These are phyloP conservation scores for Xylaria sp. DNA, from an alignment of 2,329 filamentous ascomycete species.

Conservation along the genomic window DNA sequence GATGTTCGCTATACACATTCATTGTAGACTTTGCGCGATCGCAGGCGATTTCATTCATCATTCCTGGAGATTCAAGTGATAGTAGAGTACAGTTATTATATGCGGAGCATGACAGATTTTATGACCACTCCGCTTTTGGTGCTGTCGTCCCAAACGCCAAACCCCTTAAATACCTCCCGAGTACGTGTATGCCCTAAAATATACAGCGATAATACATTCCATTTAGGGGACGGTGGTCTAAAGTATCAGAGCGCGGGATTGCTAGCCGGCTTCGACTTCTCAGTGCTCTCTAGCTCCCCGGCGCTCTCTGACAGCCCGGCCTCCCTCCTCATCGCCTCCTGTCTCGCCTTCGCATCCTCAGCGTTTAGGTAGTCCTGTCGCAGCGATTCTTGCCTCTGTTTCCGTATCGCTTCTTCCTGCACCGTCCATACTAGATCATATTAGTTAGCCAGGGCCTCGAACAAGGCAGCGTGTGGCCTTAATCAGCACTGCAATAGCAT, in stretches of 20 bases:
- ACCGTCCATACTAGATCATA: conserved; percentile 51
- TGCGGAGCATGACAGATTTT: background rate
- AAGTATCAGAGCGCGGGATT: background rate
- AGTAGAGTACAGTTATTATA: background rate
- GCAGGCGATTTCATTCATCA: background rate
- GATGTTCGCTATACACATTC: background rate
- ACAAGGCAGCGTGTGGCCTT: background rate
- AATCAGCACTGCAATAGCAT: too few species aligned
- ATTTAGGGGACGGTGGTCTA: background rate
- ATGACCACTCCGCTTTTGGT: background rate
- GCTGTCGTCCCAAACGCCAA: conserved; percentile 16
- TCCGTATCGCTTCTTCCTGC: conserved; percentile 47
- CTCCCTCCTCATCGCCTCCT: conserved; percentile 50
- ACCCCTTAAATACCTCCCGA: background rate
- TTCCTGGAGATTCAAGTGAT: background rate
- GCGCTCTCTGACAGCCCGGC: conserved; percentile 32
- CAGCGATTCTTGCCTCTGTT: conserved; percentile 43
- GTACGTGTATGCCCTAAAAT: background rate
- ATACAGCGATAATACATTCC: conserved; percentile 8
- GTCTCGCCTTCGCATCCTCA: conserved; percentile 47
- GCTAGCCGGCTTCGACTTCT: conserved; percentile 17
- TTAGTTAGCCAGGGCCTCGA: conserved; percentile 5
- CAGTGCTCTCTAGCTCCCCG: conserved; percentile 10
- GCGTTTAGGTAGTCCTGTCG: conserved; percentile 43
- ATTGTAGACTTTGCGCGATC: background rate